Evolutionary conservation across 148 eudicot genomes (phyloP).

Genomic region (Simmondsia chinensis): DNA sequence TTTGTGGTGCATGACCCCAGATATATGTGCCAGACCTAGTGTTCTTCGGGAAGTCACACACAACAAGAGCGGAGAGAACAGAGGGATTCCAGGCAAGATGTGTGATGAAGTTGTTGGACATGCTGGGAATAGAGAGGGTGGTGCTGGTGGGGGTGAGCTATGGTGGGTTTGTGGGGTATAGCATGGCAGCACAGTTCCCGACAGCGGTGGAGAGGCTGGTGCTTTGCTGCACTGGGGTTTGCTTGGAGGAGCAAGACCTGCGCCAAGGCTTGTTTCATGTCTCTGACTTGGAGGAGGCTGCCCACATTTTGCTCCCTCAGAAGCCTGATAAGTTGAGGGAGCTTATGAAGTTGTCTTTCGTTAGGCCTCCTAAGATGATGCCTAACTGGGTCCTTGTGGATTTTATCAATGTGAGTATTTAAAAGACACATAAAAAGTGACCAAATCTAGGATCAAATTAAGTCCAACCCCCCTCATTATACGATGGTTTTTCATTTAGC

Average conservation of each 20-base stretch:
- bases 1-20: too few relatives aligned
- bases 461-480: too few relatives aligned
- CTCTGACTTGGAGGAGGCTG: conserved; percentile 59
- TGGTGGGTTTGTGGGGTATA: conserved; percentile 86
- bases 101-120: conserved; percentile 49
- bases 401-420: conserved; percentile 47
- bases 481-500: too few relatives aligned
- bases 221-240: conserved; percentile 72
- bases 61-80: conserved; percentile 38
- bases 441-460: too few relatives aligned
- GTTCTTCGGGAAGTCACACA: conserved; percentile 70
- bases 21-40: conserved; percentile 82
- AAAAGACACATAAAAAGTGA: too few relatives aligned
- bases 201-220: conserved; percentile 66
- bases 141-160: conserved; percentile 86
- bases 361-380: conserved; percentile 44
- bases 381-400: conserved; percentile 66
- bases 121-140: conserved; percentile 36
- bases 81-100: conserved; percentile 78
- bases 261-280: conserved; percentile 56
- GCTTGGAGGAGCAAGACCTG: conserved; percentile 83
- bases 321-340: conserved; percentile 62
- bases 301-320: conserved; percentile 60
- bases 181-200: conserved; percentile 71
- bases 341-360: conserved; percentile 51